A percentile compares a stretch with the other conserved stretches of the same genome.
phyloP scores from a whole-genome alignment of 345 rosid species.

The Carallia brachiata region DNA sequence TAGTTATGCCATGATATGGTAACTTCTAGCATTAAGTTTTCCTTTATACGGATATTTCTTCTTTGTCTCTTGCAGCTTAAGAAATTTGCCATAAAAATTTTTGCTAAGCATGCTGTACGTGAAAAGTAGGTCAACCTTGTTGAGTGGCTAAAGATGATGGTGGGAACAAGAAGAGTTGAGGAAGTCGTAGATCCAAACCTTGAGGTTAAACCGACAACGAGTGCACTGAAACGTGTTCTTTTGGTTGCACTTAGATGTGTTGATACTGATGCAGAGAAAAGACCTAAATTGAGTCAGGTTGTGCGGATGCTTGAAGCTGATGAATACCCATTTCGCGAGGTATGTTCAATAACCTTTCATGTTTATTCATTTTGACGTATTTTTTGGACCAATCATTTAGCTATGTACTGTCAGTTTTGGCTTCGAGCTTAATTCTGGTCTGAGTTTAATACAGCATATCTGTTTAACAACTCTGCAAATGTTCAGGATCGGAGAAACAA shows the following conservation, averaged over 20 bases:
- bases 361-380: background rate
- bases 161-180: slow-evolving; percentile 88
- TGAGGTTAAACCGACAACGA: slow-evolving; percentile 69
- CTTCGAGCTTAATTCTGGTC: background rate
- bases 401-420: background rate
- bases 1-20: slow-evolving; percentile 13
- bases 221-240: slow-evolving; percentile 73
- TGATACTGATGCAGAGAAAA: slow-evolving; percentile 81
- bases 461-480: background rate
- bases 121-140: slow-evolving; percentile 78
- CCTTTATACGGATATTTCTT: background rate
- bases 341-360: slow-evolving; percentile 15
- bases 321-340: slow-evolving; percentile 82
- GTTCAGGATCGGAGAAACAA: slow-evolving; percentile 74
- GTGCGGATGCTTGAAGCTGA: slow-evolving; percentile 87
- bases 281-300: slow-evolving; percentile 92
- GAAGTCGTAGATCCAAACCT: slow-evolving; percentile 83
- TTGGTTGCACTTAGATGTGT: slow-evolving; percentile 85
- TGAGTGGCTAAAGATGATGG: slow-evolving; percentile 97
- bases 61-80: background rate
- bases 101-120: slow-evolving; percentile 8
- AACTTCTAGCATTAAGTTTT: background rate
- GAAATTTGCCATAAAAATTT: background rate
- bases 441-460: background rate
- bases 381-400: background rate